phyloP scores from a whole-genome alignment of 176 grass and related monocot genomes.

The Ensete glaucum region DNA sequence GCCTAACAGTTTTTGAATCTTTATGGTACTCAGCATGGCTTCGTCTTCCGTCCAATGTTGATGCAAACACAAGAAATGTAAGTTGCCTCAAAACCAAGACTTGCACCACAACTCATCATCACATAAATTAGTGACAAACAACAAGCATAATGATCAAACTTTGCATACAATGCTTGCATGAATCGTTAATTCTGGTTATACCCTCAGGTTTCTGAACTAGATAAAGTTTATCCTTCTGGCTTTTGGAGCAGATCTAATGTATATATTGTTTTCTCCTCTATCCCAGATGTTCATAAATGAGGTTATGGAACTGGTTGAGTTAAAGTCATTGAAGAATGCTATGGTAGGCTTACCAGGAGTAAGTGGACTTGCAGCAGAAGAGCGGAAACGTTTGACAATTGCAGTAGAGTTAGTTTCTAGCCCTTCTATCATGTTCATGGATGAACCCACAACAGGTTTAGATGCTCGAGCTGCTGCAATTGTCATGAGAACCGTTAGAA shows the following conservation, averaged over 20 bases:
- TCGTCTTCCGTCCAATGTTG: constrained; percentile 5
- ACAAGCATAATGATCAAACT: background rate
- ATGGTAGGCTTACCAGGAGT: constrained; percentile 21
- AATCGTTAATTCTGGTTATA: background rate
- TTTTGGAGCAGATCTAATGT: background rate
- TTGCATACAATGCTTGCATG: background rate
- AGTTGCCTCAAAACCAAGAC: background rate
- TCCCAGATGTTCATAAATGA: constrained; percentile 13
- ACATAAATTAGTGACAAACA: background rate
- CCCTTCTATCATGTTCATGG: constrained; percentile 22
- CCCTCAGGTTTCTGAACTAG: background rate
- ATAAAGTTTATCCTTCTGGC: background rate
- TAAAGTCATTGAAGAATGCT: constrained; percentile 3
- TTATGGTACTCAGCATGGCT: constrained; percentile 18
- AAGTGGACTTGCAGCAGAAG: constrained; percentile 12
- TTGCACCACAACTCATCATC: background rate
- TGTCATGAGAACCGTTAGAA: constrained; percentile 20
- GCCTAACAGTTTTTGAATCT: constrained; percentile 13
- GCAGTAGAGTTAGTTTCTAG: constrained; percentile 14
- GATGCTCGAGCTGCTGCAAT: constrained; percentile 21
- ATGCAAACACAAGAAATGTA: constrained; percentile 1
- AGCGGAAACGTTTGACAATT: constrained; percentile 12
- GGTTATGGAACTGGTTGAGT: constrained; percentile 20
- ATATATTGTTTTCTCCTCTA: background rate
- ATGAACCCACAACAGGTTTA: constrained; percentile 23